These are phyloP conservation scores for Globisporangium alternatum DNA, from an alignment of 352 stramenopile genomes.

Conservation along the genomic window DNA sequence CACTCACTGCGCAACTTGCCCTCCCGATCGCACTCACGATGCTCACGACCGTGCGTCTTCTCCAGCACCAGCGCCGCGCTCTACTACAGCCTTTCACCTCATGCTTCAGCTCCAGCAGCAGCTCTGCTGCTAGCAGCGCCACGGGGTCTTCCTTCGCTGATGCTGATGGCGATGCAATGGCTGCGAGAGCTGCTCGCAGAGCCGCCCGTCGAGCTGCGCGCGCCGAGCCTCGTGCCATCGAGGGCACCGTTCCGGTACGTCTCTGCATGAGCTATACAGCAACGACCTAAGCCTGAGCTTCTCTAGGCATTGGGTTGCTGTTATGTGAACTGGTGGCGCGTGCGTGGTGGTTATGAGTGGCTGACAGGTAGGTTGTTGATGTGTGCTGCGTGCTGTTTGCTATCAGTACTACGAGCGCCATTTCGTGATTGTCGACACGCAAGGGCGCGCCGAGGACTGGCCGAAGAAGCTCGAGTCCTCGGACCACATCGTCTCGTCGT, in stretches of 20 bases:
- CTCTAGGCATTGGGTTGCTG: too few relatives aligned
- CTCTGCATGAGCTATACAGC: not conserved
- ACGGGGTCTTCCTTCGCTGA: not conserved
- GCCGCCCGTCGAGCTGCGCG: constrained; percentile 17
- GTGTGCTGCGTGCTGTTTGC: not conserved
- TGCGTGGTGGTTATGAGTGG: not conserved
- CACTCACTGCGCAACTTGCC: constrained; percentile 9
- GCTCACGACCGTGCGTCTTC: not conserved
- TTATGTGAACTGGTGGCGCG: not conserved
- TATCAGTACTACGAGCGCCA: constrained; percentile 50
- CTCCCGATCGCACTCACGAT: not conserved
- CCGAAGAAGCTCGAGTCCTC: constrained; percentile 70
- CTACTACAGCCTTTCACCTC: not conserved
- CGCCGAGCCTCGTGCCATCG: constrained; percentile 39
- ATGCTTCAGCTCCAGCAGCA: not conserved
- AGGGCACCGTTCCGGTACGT: constrained; percentile 38
- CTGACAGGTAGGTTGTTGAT: not conserved
- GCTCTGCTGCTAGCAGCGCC: not conserved
- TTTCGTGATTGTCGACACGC: constrained; percentile 52
- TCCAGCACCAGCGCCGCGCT: not conserved
- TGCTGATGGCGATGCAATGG: constrained; percentile 2
- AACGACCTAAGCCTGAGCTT: too few relatives aligned
- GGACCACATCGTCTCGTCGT: constrained; percentile 51
- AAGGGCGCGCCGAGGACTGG: constrained; percentile 43
- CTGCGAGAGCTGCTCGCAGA: constrained; percentile 21